Percentiles rank a stretch among this genome's conserved stretches.
phyloP scores from a whole-genome alignment of 768 basidiomycete species.

The Mycena kentingensis region DNA sequence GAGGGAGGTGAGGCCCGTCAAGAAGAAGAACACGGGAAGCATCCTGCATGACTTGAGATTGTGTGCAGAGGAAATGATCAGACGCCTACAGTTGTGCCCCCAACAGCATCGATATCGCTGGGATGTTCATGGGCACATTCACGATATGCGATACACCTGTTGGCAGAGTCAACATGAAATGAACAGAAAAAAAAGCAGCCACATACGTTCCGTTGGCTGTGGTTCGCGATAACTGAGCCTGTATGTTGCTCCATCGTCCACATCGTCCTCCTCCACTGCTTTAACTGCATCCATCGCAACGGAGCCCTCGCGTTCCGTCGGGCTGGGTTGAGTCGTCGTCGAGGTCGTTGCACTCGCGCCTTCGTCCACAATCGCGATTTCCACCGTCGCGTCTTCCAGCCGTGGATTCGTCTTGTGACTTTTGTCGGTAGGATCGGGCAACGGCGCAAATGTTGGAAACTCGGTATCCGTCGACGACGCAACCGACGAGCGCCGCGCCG shows the following conservation, averaged over 20 bases:
- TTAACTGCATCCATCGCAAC: background rate
- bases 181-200: background rate
- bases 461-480: constrained; percentile 36
- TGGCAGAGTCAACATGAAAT: constrained; percentile 7
- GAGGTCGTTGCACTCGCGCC: constrained; percentile 2
- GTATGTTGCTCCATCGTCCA: background rate
- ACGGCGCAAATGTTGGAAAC: constrained; percentile 36
- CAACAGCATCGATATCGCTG: constrained; percentile 53
- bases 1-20: too few species aligned
- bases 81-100: constrained; percentile 54
- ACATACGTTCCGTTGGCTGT: background rate
- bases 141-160: constrained; percentile 28
- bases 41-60: too few species aligned
- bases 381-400: constrained; percentile 16
- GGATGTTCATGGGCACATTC: constrained; percentile 35
- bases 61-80: background rate
- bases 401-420: constrained; percentile 20
- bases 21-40: too few species aligned
- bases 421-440: background rate
- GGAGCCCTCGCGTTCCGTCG: background rate
- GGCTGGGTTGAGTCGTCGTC: background rate
- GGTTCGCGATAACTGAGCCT: background rate
- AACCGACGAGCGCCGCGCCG: constrained; percentile 26
- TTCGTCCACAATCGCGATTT: constrained; percentile 5
- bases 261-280: background rate